phyloP scores from a whole-genome alignment of 306 rosid genomes.

The Sicyos baderoa region DNA sequence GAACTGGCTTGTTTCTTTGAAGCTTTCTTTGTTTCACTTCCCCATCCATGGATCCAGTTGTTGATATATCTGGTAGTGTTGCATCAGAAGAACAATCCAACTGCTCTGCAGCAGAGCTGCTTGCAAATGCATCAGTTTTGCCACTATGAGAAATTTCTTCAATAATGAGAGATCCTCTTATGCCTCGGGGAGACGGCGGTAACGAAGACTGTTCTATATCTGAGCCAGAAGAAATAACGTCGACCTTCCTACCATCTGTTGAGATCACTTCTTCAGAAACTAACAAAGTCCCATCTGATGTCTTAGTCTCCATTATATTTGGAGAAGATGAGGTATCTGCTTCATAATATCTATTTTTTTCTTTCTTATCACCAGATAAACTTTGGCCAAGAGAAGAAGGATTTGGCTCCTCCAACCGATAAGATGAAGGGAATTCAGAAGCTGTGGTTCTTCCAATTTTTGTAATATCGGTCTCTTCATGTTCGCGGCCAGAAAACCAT shows the following conservation, averaged over 20 bases:
- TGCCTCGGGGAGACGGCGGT: conserved; percentile 27
- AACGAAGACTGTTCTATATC: conserved; percentile 31
- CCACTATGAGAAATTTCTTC: conserved; percentile 29
- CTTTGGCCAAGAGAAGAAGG: conserved; percentile 31
- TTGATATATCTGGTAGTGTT: conserved; percentile 36
- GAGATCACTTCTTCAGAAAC: conserved; percentile 44
- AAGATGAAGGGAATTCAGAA: conserved; percentile 33
- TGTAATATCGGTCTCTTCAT: conserved; percentile 42
- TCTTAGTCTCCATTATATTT: conserved; percentile 33
- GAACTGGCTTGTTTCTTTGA: conserved; percentile 63
- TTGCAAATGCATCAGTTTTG: conserved; percentile 25
- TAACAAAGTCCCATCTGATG: conserved; percentile 41
- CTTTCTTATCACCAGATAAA: conserved; percentile 26
- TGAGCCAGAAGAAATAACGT: conserved; percentile 33
- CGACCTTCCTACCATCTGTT: conserved; percentile 34
- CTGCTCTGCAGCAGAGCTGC: conserved; percentile 36
- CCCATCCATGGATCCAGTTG: conserved; percentile 37
- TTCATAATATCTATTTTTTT: conserved; percentile 38
- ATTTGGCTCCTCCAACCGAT: conserved; percentile 29
- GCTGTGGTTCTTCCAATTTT: conserved; percentile 29
- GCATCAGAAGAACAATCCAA: conserved; percentile 32
- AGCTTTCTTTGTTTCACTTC: conserved; percentile 71
- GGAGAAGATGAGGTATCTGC: conserved; percentile 39
- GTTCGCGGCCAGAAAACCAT: conserved; percentile 68
- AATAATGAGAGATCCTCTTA: conserved; percentile 25